phyloP scores from a whole-genome alignment of 495 filamentous ascomycete species.

The Talaromyces borbonicus region DNA sequence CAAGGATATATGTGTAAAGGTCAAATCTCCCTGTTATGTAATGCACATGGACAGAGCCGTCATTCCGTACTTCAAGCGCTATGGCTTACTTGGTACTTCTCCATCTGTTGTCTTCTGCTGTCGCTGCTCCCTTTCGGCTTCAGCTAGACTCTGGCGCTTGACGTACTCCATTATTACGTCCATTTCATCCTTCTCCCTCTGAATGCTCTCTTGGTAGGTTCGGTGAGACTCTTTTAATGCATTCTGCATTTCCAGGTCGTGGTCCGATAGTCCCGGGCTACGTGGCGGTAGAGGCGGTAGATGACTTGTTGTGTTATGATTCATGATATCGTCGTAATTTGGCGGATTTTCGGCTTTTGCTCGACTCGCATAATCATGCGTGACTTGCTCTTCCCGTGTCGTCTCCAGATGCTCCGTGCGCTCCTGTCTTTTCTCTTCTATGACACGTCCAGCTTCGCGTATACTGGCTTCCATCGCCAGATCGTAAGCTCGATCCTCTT shows the following conservation, averaged over 20 bases:
- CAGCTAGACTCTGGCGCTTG: slow-evolving; percentile 65
- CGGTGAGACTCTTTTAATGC: slow-evolving; percentile 37
- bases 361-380: neutral
- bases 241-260: slow-evolving; percentile 38
- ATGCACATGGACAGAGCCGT: neutral
- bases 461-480: slow-evolving; percentile 18
- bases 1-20: too few relatives aligned
- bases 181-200: slow-evolving; percentile 49
- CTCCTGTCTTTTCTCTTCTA: slow-evolving; percentile 12
- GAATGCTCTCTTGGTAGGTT: slow-evolving; percentile 24
- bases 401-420: neutral
- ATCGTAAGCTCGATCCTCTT: slow-evolving; percentile 17
- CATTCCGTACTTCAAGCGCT: neutral
- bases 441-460: slow-evolving; percentile 20
- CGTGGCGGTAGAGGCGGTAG: slow-evolving; percentile 13
- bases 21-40: too few relatives aligned
- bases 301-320: slow-evolving; percentile 8
- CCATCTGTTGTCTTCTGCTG: neutral
- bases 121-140: slow-evolving; percentile 38
- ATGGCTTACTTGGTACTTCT: slow-evolving; percentile 3
- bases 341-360: neutral
- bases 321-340: neutral
- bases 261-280: slow-evolving; percentile 12
- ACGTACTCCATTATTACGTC: slow-evolving; percentile 66
- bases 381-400: neutral